Base-by-base conservation (phyloP, 176 grass and related monocot genomes). In the Oryza rufipogon region DNA sequence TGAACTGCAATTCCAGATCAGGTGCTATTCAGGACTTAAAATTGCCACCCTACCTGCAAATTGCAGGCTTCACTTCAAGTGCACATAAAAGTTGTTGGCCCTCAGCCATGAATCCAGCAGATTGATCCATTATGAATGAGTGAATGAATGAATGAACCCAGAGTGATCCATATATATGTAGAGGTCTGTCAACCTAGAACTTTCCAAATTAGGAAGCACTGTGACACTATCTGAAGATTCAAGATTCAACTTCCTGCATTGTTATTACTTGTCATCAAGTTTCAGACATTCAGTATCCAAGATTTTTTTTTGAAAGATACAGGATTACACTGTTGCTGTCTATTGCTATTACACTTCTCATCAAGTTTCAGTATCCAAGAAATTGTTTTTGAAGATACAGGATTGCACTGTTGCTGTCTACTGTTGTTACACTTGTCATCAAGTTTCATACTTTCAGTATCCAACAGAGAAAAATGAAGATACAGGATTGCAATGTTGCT, bases 101-200 rank as follows among this genome's bases (percentile, higher is more conserved):
- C 17, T 52, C 78, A 26, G 15, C 78, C 28, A 36, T 80, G 28
- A 61, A 76, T 75, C 26, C 48, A 75, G 14, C 48, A 75, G 14
- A 19, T 4, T 71, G 9, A 42, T 42, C 33, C 68, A 70, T n/a
- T 17, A 42, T 45, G 69, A 68, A 33, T 48, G 15, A 6, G 33
- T 47, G 61, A 4, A 30, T 79, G 7, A 41, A 41, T 41, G 34
- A 36, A 36, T 5, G 34, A 36, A 36, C 39, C 4, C 6, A 8
- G 1, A 58, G 19, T 58, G 54, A 58, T 58, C 6, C 54, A n/a
- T 9, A n/a, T 58, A 45, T 15, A 11, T 13, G 23, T 34, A 46
- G 38, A 71, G n/a, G 60, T 36, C 51, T 54, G 22, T 58, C 54
- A 58, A n/a, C 54, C 54, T 58, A 58, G 19, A 58, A 58, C 19